Conservation (phyloP, 2,329 filamentous ascomycete genomes). For the Coniochaeta pulveracea region DNA sequence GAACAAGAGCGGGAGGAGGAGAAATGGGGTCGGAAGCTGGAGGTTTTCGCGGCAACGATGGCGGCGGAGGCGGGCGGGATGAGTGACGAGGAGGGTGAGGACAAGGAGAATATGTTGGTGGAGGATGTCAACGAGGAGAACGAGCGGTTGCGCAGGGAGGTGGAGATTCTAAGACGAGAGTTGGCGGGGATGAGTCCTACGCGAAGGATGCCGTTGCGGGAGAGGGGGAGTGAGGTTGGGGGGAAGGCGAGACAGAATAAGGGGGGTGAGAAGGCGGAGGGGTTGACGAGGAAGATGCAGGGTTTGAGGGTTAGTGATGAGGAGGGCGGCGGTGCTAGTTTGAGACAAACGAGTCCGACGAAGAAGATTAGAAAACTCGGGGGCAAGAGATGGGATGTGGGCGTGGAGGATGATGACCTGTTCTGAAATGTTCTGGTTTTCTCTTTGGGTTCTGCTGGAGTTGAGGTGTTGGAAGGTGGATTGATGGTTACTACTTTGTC, state of each 20-base stretch:
- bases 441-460: too few species aligned
- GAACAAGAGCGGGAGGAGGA: constrained; percentile 74
- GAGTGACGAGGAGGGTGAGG: constrained; percentile 33
- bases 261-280: constrained; percentile 5
- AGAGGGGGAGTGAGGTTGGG: constrained; percentile 25
- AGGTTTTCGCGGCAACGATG: constrained; percentile 41
- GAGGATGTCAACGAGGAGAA: constrained; percentile 63
- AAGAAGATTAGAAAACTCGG: constrained; percentile 42
- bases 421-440: too few species aligned
- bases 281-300: constrained; percentile 36
- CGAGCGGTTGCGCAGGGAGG: constrained; percentile 52
- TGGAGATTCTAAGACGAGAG: constrained; percentile 55
- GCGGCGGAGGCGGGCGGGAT: constrained; percentile 25
- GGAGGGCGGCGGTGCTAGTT: constrained; percentile 9
- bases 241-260: constrained; percentile 4
- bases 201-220: constrained; percentile 43
- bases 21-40: constrained; percentile 76
- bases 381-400: constrained; percentile 34
- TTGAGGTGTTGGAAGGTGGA: too few species aligned
- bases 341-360: constrained; percentile 26
- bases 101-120: constrained; percentile 51
- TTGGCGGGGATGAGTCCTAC: constrained; percentile 50
- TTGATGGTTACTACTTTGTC: too few species aligned
- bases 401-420: constrained; percentile 25
- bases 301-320: constrained; percentile 34